Base-by-base conservation (phyloP, 1,284 basidiomycete genomes). In the Thelephora terrestris region DNA sequence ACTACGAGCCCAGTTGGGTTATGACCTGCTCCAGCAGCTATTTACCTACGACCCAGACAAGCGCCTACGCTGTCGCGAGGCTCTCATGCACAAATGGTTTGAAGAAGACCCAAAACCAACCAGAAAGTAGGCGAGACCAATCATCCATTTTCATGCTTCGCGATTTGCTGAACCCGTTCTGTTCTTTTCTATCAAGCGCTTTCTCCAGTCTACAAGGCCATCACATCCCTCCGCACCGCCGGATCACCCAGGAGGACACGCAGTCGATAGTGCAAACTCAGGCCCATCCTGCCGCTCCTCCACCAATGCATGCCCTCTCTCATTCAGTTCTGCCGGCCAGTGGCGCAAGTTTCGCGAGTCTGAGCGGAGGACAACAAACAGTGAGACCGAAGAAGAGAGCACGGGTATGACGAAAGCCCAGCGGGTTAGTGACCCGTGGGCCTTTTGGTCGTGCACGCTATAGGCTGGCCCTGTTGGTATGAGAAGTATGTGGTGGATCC, bases 1-100 rank as follows among this genome's bases (percentile, higher is more conserved):
- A 32, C 73, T 84, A 36, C 73, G 78, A 46, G 76, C 73, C 49
- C 73, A 66, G 34, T 71, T 69, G 20, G 91, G 87, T 4, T 83
- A 87, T 57, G 89, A 96, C 53, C 79, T 99, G 44, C 78, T 98
- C n/a, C 76, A 76, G 6, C 73, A 77, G 53, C 72, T 95, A 34
- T 93, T 97, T 61, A 78, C 81, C 21, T 99, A 94, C 68, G 92
- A 98, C 65, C 95, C 95, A 0, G 84, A 87, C 53, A 80, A 76
- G 55, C 76, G 96, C 14, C 74, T 97, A 35, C 91, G 86, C 0
- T 91, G 93, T 0, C 76, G 79, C 53, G 79, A 90, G 53, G 85
- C 91, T 0, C 68, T 99, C 1, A 71, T 73, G 14, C 94, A 98
- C 63, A 74, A 73, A 57, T 90, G 86, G 86, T 90, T 90, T 59